Evolutionary conservation across 2,329 filamentous ascomycete species (phyloP).

Genomic region (Ceratocystis eucalypticola): DNA sequence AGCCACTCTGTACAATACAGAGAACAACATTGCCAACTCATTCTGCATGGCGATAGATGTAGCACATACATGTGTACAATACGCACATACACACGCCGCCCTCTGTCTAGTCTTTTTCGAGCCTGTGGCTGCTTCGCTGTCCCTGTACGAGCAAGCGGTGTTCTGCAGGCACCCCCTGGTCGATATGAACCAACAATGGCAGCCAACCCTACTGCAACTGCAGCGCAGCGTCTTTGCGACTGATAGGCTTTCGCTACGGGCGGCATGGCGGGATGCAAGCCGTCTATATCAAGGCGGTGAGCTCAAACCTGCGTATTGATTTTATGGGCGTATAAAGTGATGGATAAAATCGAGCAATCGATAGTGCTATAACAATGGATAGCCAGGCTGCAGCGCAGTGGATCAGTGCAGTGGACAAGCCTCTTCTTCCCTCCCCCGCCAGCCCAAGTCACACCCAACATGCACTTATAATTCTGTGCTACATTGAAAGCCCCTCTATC

Average conservation of each 20-base stretch:
- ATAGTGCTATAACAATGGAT: background rate
- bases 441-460: background rate
- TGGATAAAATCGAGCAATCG: background rate
- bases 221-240: background rate
- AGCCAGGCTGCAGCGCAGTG: background rate
- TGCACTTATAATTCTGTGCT: background rate
- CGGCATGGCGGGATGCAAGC: background rate
- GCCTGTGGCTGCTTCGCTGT: background rate
- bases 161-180: background rate
- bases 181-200: background rate
- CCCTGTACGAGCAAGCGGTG: background rate
- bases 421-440: background rate
- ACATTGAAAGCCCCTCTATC: background rate
- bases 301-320: background rate
- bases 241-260: background rate
- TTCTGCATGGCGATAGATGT: constrained; percentile 2
- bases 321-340: too few species aligned
- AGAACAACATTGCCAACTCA: constrained; percentile 9
- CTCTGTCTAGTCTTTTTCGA: background rate
- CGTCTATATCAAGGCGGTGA: constrained; percentile 6
- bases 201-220: background rate
- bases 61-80: background rate
- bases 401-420: background rate
- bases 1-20: background rate
- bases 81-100: background rate